These are phyloP conservation scores for Fusarium newnesense DNA, from an alignment of 2,329 filamentous ascomycete species.

Conservation along the genomic window DNA sequence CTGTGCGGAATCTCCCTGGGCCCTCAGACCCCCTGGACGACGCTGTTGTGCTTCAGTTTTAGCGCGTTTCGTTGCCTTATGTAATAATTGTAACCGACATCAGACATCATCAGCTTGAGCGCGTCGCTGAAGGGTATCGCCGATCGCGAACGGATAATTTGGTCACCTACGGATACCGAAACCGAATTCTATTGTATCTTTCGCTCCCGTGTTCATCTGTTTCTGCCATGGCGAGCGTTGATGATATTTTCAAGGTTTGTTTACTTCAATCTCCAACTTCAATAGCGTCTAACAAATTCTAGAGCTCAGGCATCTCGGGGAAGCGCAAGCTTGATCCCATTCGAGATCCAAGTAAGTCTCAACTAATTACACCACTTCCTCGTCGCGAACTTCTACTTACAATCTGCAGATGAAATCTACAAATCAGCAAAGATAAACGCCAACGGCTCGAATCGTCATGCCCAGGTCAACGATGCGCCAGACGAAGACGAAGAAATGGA, in stretches of 20 bases:
- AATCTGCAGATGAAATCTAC: slow-evolving; percentile 65
- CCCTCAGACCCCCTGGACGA: not conserved
- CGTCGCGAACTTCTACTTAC: slow-evolving; percentile 4
- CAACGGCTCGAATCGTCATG: slow-evolving; percentile 58
- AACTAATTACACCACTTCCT: not conserved
- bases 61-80: slow-evolving; percentile 8
- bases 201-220: not conserved
- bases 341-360: slow-evolving; percentile 68
- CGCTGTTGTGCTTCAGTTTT: slow-evolving; percentile 7
- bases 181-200: not conserved
- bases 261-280: not conserved
- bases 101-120: slow-evolving; percentile 21
- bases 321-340: slow-evolving; percentile 73
- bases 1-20: slow-evolving; percentile 6
- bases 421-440: slow-evolving; percentile 67
- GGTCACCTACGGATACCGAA: not conserved
- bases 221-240: slow-evolving; percentile 63
- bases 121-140: slow-evolving; percentile 18
- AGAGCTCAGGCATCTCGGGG: slow-evolving; percentile 56
- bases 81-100: slow-evolving; percentile 21
- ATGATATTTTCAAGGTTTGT: slow-evolving; percentile 66
- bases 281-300: slow-evolving; percentile 27
- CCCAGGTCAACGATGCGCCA: slow-evolving; percentile 54
- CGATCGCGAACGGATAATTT: slow-evolving; percentile 12
- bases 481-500: slow-evolving; percentile 65